These are phyloP conservation scores for Agroathelia rolfsii DNA, from an alignment of 1,284 basidiomycete species.

Conservation along the genomic window DNA sequence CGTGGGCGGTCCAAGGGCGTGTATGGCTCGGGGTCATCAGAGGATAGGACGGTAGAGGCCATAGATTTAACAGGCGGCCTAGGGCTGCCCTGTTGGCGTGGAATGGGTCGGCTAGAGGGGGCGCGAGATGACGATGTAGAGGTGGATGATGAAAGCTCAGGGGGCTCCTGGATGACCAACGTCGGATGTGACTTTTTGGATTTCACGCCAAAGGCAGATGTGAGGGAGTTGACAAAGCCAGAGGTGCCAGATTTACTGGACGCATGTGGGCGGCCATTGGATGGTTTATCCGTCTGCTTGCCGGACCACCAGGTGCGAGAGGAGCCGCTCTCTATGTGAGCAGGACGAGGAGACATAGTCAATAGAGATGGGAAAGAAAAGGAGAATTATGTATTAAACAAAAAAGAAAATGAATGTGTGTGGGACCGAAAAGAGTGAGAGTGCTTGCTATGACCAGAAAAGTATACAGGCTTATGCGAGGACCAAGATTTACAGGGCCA, in stretches of 20 bases:
- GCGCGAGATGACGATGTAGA: conserved; percentile 17
- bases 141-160: conserved; percentile 18
- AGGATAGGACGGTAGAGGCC: conserved; percentile 37
- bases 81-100: conserved; percentile 25
- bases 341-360: too few relatives aligned
- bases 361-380: too few relatives aligned
- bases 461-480: too few relatives aligned
- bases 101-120: conserved; percentile 16
- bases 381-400: too few relatives aligned
- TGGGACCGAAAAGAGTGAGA: too few relatives aligned
- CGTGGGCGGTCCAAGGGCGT: conserved; percentile 40
- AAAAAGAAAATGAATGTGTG: too few relatives aligned
- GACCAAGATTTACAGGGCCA: too few relatives aligned
- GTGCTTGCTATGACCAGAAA: too few relatives aligned
- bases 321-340: too few relatives aligned
- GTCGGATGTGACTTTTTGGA: conserved; percentile 40
- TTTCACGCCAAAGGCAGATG: conserved; percentile 52
- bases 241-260: conserved; percentile 25
- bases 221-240: conserved; percentile 45
- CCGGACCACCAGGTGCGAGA: too few relatives aligned
- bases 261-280: too few relatives aligned
- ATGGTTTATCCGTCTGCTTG: too few relatives aligned
- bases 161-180: conserved; percentile 39
- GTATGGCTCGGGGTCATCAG: conserved; percentile 38
- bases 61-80: conserved; percentile 42